Base-by-base conservation (phyloP, 331 rosid species). In the Spiraea crenata region DNA sequence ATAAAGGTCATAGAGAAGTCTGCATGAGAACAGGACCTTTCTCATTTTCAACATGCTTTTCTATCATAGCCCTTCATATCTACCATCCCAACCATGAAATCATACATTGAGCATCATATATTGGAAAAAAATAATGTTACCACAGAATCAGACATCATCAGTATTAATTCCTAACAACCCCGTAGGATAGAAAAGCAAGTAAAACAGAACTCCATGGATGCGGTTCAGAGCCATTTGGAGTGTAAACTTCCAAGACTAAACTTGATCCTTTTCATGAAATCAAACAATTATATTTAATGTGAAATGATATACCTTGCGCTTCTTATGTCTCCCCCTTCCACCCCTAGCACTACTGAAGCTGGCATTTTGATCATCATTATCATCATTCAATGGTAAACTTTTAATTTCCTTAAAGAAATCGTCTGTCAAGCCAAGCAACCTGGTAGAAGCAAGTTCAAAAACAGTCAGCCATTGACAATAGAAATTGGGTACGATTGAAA, bases 401-500 rank as follows among this genome's bases (percentile, higher is more conserved):
- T 82, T 90, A 67, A 93, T 66, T 80, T 89, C 99, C 7, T 89
- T 97, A 69, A 56, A 95, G 81, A 91, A 89, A 81, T 82, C 78
- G 50, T 95, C 96, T 0, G 93, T 83, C 79, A 91, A 81, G 79
- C 92, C 95, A 79, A 79, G 87, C 89, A 91, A 72, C 87, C 96
- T 95, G 80, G 39, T 55, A 81, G 56, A 62, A 56, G 71, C 55
- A 71, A 70, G 68, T 57, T 54, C 67, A 71, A 34, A 25, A 71
- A 16, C 4, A 55, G 73, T 44, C 66, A 63, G 70, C 65, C 16
- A 61, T 4, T 9, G 31, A 55, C 15, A 10, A 63, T 31, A 67
- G 20, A 57, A 40, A 41, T 25, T 54, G 9, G 1, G 40, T 4
- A 31, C 9, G 41, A 15, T 19, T 12, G 17, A 56, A 20, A 15